phyloP scores from a whole-genome alignment of 1,284 basidiomycete species.

The Heliocybe sulcata region DNA sequence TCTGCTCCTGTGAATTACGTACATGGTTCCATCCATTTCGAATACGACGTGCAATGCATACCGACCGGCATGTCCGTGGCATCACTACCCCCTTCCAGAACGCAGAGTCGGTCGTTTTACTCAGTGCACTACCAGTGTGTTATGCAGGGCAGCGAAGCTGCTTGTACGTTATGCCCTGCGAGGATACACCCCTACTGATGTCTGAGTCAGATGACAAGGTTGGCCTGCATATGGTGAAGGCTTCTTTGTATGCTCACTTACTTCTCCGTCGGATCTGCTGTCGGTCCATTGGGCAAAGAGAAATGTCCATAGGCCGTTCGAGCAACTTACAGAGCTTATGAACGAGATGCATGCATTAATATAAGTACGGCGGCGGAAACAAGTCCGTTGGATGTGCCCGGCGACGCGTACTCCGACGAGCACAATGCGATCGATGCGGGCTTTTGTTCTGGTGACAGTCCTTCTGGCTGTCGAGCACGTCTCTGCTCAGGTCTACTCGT shows the following conservation, averaged over 20 bases:
- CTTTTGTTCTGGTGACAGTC: constrained; percentile 2
- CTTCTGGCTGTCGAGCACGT: neutral
- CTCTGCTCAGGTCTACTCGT: constrained; percentile 3
- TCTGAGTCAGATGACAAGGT: neutral
- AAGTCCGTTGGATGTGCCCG: neutral
- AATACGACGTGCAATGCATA: no score
- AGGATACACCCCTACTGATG: neutral
- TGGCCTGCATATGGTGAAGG: neutral
- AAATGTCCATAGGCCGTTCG: no score
- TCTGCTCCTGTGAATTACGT: no score
- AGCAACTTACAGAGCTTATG: neutral
- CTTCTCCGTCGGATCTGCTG: neutral
- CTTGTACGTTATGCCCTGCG: neutral
- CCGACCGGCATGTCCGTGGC: no score
- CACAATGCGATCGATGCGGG: neutral
- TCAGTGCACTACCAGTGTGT: no score
- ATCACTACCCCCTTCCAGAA: no score
- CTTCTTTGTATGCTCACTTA: neutral
- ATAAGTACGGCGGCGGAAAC: neutral
- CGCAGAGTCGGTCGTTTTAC: no score
- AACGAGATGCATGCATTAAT: neutral
- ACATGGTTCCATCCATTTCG: no score
- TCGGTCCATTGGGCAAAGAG: no score
- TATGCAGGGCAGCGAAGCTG: neutral
- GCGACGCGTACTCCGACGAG: neutral